phyloP scores from a whole-genome alignment of 2,329 filamentous ascomycete genomes.

The Coniochaeta sp. region DNA sequence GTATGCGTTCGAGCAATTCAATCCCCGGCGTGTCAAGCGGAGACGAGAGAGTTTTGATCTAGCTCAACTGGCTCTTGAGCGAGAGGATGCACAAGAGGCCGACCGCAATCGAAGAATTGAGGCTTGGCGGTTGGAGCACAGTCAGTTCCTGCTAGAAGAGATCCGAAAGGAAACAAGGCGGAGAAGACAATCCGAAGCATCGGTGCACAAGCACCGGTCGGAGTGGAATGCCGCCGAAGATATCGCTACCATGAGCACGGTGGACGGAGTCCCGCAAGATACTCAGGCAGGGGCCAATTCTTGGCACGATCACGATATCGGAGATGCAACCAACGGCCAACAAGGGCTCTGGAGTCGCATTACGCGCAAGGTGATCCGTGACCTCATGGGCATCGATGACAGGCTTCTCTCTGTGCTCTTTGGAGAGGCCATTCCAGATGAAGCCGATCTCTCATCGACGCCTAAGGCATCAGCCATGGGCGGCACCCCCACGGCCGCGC shows the following conservation, averaged over 20 bases:
- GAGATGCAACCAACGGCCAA: slow-evolving; percentile 35
- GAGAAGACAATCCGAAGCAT: slow-evolving; percentile 51
- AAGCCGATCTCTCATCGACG: slow-evolving; percentile 37
- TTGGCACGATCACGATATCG: slow-evolving; percentile 45
- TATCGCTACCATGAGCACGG: slow-evolving; percentile 18
- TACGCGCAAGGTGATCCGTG: slow-evolving; percentile 77
- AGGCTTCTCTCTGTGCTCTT: slow-evolving; percentile 77
- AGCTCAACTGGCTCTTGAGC: slow-evolving; percentile 41
- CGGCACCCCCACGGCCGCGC: slow-evolving; percentile 13
- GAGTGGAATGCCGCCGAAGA: slow-evolving; percentile 23
- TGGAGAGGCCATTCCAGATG: slow-evolving; percentile 63
- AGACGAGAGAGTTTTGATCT: slow-evolving; percentile 46
- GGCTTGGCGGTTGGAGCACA: slow-evolving; percentile 87
- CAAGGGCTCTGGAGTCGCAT: slow-evolving; percentile 74
- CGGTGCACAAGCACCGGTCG: slow-evolving; percentile 10
- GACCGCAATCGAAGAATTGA: slow-evolving; percentile 83
- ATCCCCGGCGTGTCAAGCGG: slow-evolving; percentile 57
- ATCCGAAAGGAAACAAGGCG: slow-evolving; percentile 78
- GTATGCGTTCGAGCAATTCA: slow-evolving; percentile 83
- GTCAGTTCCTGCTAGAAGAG: slow-evolving; percentile 74
- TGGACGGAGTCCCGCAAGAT: slow-evolving; percentile 25
- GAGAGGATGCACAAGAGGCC: slow-evolving; percentile 51
- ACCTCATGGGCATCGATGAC: slow-evolving; percentile 88
- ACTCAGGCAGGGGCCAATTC: slow-evolving; percentile 29
- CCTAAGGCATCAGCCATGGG: slow-evolving; percentile 33